These are phyloP conservation scores for Phaffomyces opuntiae DNA, from an alignment of 805 yeast species.

Conservation along the genomic window DNA sequence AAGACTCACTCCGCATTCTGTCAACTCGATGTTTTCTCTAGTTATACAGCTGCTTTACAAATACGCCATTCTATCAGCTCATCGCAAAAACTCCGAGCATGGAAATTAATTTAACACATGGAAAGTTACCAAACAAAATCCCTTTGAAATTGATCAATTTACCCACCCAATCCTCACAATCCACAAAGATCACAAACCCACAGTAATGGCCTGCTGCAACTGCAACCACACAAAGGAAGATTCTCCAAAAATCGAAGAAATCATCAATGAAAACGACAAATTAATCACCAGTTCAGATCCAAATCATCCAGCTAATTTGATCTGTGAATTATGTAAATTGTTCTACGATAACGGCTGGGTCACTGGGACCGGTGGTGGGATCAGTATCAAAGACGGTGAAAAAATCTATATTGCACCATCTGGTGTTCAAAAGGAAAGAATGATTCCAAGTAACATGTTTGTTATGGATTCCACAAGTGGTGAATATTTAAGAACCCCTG, in stretches of 20 bases:
- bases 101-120: no score
- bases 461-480: conserved; percentile 53
- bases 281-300: conserved; percentile 20
- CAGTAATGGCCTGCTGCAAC: background rate
- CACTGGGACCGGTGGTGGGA: conserved; percentile 95
- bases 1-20: no score
- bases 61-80: no score
- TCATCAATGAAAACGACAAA: conserved; percentile 7
- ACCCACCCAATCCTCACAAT: background rate
- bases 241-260: background rate
- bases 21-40: no score
- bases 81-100: no score
- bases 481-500: conserved; percentile 54
- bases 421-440: conserved; percentile 92
- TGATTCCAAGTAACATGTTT: conserved; percentile 76
- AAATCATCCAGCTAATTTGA: conserved; percentile 64
- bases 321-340: conserved; percentile 70
- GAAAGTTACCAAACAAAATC: no score
- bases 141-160: background rate
- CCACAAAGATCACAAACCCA: background rate
- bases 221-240: background rate
- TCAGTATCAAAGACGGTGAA: conserved; percentile 56
- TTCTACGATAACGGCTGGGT: conserved; percentile 86
- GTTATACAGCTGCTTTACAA: no score
- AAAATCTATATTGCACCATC: conserved; percentile 79